Percentiles rank a stretch among this genome's conserved stretches.
phyloP scores from a whole-genome alignment of 2,329 filamentous ascomycete species.

The Botrytis porri region DNA sequence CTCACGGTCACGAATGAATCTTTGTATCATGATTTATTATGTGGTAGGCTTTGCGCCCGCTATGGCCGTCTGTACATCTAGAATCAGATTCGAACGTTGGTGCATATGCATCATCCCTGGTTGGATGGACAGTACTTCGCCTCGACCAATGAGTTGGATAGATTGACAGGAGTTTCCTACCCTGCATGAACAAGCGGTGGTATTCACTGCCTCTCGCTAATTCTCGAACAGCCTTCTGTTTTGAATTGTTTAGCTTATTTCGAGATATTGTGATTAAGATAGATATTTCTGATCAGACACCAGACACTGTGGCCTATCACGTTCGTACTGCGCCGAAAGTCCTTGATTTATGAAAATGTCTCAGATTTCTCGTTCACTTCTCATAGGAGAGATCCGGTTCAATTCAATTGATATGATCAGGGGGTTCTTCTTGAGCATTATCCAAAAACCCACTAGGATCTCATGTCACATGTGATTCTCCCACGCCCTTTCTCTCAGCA shows the following conservation, averaged over 20 bases:
- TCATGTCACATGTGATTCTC: background rate
- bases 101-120: background rate
- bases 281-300: background rate
- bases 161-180: background rate
- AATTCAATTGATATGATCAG: too few species aligned
- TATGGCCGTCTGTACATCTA: background rate
- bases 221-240: background rate
- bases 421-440: background rate
- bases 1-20: background rate
- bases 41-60: too few species aligned
- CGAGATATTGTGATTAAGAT: background rate
- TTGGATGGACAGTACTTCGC: background rate
- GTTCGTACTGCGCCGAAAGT: background rate
- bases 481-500: background rate
- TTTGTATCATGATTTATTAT: background rate
- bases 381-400: too few species aligned
- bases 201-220: background rate
- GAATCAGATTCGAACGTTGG: background rate
- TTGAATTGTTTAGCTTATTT: background rate
- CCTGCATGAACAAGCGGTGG: background rate
- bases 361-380: too few species aligned
- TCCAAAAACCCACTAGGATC: background rate
- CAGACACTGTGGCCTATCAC: background rate
- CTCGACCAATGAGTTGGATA: background rate
- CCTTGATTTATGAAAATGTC: too few species aligned